phyloP scores from a whole-genome alignment of 164 flowering plant genomes.

The Taxillus chinensis region DNA sequence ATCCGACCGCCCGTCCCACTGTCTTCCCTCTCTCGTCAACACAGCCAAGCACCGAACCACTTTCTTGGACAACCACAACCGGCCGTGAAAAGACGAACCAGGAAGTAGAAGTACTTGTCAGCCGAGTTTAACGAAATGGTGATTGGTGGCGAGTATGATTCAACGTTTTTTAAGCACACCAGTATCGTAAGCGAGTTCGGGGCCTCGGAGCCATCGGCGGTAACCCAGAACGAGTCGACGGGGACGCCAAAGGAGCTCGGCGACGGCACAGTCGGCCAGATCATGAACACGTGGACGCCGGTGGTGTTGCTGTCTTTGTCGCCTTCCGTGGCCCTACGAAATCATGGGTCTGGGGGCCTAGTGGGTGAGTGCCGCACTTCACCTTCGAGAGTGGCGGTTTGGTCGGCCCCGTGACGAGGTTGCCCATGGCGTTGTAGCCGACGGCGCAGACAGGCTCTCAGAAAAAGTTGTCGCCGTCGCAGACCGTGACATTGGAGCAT shows the following conservation, averaged over 20 bases:
- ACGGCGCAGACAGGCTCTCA: constrained; percentile 64
- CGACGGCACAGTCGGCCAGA: constrained; percentile 44
- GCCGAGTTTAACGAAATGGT: constrained; percentile 63
- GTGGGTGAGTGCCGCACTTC: constrained; percentile 60
- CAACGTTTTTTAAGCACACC: constrained; percentile 52
- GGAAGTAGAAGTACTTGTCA: constrained; percentile 56
- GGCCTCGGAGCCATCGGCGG: constrained; percentile 11
- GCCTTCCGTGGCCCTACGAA: no score
- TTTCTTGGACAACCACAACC: no score
- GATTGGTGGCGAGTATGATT: constrained; percentile 61
- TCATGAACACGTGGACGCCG: constrained; percentile 26
- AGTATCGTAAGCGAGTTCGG: constrained; percentile 11
- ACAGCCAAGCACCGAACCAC: no score
- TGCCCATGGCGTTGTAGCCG: constrained; percentile 59
- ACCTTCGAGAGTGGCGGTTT: constrained; percentile 64
- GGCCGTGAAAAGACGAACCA: constrained; percentile 47
- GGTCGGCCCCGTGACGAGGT: constrained; percentile 45
- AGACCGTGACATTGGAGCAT: constrained; percentile 50
- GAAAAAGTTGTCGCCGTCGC: constrained; percentile 31
- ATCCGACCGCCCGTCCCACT: no score
- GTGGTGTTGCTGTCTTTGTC: no score
- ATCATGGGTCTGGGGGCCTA: constrained; percentile 17
- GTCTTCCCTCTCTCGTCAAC: no score
- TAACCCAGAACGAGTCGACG: constrained; percentile 44
- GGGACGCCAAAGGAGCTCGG: constrained; percentile 37